Percentiles rank a stretch among this genome's conserved stretches.
These are phyloP conservation scores for Chrysoporthe deuterocubensis DNA, from an alignment of 2,329 filamentous ascomycete species.

Conservation along the genomic window DNA sequence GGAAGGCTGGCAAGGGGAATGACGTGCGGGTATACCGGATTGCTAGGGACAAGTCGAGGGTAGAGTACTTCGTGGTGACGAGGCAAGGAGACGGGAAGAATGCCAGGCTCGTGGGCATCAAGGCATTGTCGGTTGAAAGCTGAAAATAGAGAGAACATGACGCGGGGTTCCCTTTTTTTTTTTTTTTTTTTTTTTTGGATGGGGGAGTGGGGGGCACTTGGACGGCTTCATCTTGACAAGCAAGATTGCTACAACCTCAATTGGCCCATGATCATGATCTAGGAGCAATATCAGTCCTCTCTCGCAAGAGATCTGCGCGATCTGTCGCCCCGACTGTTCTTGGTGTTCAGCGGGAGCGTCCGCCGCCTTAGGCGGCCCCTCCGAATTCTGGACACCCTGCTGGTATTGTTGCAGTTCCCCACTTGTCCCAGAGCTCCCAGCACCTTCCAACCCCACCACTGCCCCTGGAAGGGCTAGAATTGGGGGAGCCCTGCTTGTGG, in stretches of 20 bases:
- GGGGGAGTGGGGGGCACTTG: neutral
- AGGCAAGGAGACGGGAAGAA: conserved; percentile 59
- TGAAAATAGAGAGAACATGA: conserved; percentile 36
- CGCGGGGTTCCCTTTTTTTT: neutral
- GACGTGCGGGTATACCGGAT: conserved; percentile 79
- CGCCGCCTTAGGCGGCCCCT: neutral
- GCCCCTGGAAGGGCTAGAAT: conserved; percentile 1
- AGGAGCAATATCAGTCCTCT: neutral
- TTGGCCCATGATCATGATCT: neutral
- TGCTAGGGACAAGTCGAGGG: conserved; percentile 62
- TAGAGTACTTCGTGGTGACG: conserved; percentile 81
- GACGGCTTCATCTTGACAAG: neutral
- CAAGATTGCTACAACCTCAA: neutral
- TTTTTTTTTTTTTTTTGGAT: no score
- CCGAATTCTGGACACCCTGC: neutral
- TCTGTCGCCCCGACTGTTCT: neutral
- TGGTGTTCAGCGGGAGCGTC: neutral
- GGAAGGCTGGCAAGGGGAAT: conserved; percentile 62
- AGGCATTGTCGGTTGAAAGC: conserved; percentile 77
- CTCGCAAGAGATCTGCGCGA: neutral
- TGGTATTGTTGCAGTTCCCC: neutral
- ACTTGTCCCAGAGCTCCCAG: neutral
- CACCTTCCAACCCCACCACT: neutral
- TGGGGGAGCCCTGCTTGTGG: neutral
- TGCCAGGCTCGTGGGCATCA: conserved; percentile 73